A percentile compares a stretch with the other conserved stretches of the same genome.
These are phyloP conservation scores for Tylopilus vinaceipallidus DNA, from an alignment of 768 basidiomycete species.

Conservation along the genomic window DNA sequence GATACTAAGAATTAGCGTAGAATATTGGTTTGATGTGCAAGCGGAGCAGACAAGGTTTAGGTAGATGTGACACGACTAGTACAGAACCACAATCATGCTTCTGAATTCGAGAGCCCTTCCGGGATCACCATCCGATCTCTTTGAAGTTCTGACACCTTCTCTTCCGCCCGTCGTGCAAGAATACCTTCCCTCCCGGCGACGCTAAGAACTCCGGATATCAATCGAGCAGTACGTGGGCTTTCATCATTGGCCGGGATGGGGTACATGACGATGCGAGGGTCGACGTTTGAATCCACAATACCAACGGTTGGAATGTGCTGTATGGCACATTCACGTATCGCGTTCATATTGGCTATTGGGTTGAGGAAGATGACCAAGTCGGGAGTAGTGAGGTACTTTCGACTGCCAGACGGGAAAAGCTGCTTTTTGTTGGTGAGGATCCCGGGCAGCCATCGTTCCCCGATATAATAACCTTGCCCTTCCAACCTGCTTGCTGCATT, in stretches of 20 bases:
- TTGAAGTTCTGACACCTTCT: conserved; percentile 21
- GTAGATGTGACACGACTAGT: conserved; percentile 17
- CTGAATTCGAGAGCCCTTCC: conserved; percentile 22
- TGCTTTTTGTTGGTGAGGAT: conserved; percentile 84
- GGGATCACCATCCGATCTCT: conserved; percentile 26
- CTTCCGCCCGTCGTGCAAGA: conserved; percentile 40
- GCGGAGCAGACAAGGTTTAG: conserved; percentile 35
- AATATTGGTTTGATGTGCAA: conserved; percentile 70
- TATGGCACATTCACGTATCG: conserved; percentile 88
- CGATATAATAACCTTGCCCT: conserved; percentile 78
- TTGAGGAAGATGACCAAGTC: conserved; percentile 92
- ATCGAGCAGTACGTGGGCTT: conserved; percentile 83
- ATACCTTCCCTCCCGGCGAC: conserved; percentile 81
- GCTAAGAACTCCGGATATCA: conserved; percentile 86
- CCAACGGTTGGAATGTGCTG: conserved; percentile 92
- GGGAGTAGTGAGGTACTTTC: conserved; percentile 60
- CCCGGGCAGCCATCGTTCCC: conserved; percentile 92
- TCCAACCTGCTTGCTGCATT: conserved; percentile 81
- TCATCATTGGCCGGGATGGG: conserved; percentile 99
- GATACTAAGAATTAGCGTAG: conserved; percentile 39
- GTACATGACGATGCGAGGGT: conserved; percentile 96
- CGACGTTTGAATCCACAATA: conserved; percentile 91
- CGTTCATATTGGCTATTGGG: conserved; percentile 78
- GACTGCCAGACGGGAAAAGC: conserved; percentile 62
- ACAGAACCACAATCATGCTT: conserved; percentile 13